Percentiles rank a stretch among this genome's conserved stretches.
Conservation (phyloP, 495 filamentous ascomycete genomes). For the Neurospora africana region DNA sequence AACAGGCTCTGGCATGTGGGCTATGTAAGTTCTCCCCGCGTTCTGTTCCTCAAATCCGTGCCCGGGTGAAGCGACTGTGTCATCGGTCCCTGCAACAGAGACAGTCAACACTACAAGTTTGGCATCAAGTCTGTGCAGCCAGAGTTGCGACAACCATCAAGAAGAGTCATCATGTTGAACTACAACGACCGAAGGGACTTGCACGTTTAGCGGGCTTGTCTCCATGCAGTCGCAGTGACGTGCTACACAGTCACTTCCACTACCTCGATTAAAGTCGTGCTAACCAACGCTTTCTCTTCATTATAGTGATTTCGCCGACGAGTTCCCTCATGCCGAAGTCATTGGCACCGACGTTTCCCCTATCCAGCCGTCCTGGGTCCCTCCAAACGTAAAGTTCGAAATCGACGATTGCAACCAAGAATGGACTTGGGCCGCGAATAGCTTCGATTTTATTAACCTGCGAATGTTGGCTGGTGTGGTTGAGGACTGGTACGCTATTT, state of each 20-base stretch:
- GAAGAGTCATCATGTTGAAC: background rate
- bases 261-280: background rate
- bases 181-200: background rate
- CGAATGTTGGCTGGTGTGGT: background rate
- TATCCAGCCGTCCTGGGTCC: conserved; percentile 40
- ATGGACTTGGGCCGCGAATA: conserved; percentile 39
- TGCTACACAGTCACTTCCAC: background rate
- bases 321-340: conserved; percentile 39
- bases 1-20: conserved; percentile 32
- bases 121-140: background rate
- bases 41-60: background rate
- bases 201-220: background rate
- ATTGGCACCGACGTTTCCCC: conserved; percentile 53
- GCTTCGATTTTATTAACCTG: conserved; percentile 43
- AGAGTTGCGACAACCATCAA: background rate
- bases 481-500: conserved; percentile 1
- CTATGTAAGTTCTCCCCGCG: conserved; percentile 8
- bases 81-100: background rate
- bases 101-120: background rate
- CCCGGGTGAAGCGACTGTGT: background rate
- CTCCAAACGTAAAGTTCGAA: conserved; percentile 39
- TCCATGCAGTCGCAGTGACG: background rate
- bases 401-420: conserved; percentile 43
- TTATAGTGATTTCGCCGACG: conserved; percentile 27
- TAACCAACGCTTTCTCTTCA: conserved; percentile 2